Conservation (phyloP, 345 rosid genomes). For the Jatropha curcas region DNA sequence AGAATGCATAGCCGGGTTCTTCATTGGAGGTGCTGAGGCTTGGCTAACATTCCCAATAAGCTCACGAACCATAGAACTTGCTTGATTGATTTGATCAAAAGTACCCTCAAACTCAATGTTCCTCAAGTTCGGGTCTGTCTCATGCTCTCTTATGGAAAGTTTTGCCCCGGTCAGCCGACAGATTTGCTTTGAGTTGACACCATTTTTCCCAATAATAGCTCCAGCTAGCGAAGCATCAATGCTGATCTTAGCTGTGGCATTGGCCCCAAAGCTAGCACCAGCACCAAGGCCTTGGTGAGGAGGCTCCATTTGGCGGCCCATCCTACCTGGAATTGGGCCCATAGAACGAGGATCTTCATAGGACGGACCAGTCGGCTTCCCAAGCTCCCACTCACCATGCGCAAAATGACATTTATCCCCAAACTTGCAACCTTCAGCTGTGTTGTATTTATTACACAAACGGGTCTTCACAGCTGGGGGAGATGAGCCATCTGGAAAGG, state of each 20-base stretch:
- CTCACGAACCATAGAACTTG: conserved; percentile 90
- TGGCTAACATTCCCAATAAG: conserved; percentile 71
- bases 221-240: conserved; percentile 91
- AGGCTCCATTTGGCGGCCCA: conserved; percentile 52
- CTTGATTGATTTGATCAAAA: conserved; percentile 93
- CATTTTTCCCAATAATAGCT: conserved; percentile 90
- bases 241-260: conserved; percentile 90
- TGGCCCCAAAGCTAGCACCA: conserved; percentile 83
- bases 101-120: conserved; percentile 97
- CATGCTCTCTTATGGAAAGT: conserved; percentile 86
- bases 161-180: conserved; percentile 84
- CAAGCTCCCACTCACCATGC: conserved; percentile 88
- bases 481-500: conserved; percentile 57
- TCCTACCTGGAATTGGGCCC: conserved; percentile 44
- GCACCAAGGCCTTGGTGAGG: conserved; percentile 47
- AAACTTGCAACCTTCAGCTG: conserved; percentile 85
- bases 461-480: conserved; percentile 60
- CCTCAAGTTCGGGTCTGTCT: conserved; percentile 70
- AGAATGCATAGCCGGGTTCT: conserved; percentile 23
- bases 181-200: conserved; percentile 90
- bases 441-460: conserved; percentile 64
- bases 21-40: conserved; percentile 38
- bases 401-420: conserved; percentile 84
- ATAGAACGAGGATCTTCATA: conserved; percentile 60
- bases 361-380: conserved; percentile 52